phyloP scores from a whole-genome alignment of 2,329 filamentous ascomycete species.

The Hypoxylon sp. region DNA sequence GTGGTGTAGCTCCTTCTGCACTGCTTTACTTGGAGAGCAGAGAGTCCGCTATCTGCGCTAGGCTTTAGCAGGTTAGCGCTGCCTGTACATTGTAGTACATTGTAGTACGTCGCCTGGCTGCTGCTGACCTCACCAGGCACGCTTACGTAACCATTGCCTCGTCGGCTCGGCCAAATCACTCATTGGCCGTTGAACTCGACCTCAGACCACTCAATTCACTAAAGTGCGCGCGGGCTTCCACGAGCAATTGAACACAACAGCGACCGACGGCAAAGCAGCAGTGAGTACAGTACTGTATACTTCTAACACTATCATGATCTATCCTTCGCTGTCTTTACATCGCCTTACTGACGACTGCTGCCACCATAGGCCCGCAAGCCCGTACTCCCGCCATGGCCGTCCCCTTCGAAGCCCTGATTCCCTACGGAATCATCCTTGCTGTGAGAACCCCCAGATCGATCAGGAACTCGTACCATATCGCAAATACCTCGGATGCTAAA shows the following conservation, averaged over 20 bases:
- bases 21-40: slow-evolving; percentile 23
- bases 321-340: too few relatives aligned
- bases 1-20: neutral
- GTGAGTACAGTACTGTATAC: slow-evolving; percentile 14
- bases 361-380: slow-evolving; percentile 8
- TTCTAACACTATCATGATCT: neutral
- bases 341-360: slow-evolving; percentile 12
- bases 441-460: slow-evolving; percentile 52
- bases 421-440: slow-evolving; percentile 69
- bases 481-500: slow-evolving; percentile 32
- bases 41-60: slow-evolving; percentile 16
- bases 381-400: slow-evolving; percentile 60
- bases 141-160: neutral
- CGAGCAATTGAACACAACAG: slow-evolving; percentile 13
- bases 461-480: neutral
- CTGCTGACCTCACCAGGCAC: too few relatives aligned
- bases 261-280: neutral
- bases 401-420: slow-evolving; percentile 70
- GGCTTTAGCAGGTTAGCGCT: neutral
- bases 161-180: slow-evolving; percentile 1
- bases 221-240: slow-evolving; percentile 4
- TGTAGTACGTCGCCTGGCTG: too few relatives aligned
- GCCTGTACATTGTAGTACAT: too few relatives aligned
- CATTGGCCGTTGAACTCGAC: slow-evolving; percentile 21
- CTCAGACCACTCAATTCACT: slow-evolving; percentile 13